Evolutionary conservation across 140 eudicot genomes (phyloP), one percentile per base, ranked within the genome.

Genomic region (Erigeron philadelphicus): DNA sequence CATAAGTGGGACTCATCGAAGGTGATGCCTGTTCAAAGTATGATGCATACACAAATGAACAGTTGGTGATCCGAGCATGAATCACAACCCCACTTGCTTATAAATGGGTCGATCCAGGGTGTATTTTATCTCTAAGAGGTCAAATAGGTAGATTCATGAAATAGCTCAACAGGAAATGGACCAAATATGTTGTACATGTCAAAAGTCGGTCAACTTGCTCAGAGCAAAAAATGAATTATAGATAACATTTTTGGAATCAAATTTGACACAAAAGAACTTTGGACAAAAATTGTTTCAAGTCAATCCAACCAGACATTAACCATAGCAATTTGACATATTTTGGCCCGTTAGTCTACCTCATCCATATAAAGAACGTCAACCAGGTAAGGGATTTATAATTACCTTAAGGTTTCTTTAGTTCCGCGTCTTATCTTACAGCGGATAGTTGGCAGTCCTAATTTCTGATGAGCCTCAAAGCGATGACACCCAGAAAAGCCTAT

Each of bases 401-500:
- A 94, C 99, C 99, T 89, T 74, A 94, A 72, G 31, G 99, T 94
- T 79, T 89, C 99, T 82, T 89, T 94, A 55, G 99, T 94, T 68
- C 97, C 99, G 8, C 95, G 85, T 0, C 99, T 91, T 75, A 94
- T 73, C 82, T 94, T 94, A 83, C 99, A 94, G 44, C 99, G 95
- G 64, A 94, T 94, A 55, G 99, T 89, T 57, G 97, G 95, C 40
- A 94, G 89, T 23, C 97, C 99, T 65, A 94, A 81, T 46, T 80
- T 85, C 67, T 94, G 99, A 78, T 94, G 99, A 73, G 99, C 99
- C 81, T 94, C 99, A 64, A 73, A 94, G 23, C 99, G 87, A 76
- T 94, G 99, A 74, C 99, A 94, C 44, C 99, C 99, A 4, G 99
- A 94, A 75, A 94, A 94, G 46, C 99, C 99, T 94, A 64, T 18